A percentile compares a stretch with the other conserved stretches of the same genome.
Conservation (phyloP, 116 monocot species). For the Dioscorea cayenensis region DNA sequence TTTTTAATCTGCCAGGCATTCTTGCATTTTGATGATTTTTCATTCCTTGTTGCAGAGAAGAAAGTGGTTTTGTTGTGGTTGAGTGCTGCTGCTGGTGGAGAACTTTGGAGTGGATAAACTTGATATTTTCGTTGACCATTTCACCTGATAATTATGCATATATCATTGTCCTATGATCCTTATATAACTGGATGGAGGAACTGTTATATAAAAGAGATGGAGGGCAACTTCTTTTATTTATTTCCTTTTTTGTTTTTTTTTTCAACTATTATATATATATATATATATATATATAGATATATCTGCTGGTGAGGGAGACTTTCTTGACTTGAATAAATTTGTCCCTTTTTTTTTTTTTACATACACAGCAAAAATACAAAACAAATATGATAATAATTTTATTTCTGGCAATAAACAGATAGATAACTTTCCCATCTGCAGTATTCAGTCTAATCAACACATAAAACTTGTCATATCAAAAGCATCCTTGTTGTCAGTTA, state of each 20-base stretch:
- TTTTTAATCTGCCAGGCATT: background rate
- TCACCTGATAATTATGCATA: background rate
- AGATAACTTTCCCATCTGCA: too few species aligned
- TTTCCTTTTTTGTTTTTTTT: too few species aligned
- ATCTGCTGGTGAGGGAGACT: background rate
- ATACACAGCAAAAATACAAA: too few species aligned
- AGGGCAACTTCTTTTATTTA: too few species aligned
- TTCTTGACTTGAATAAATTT: background rate
- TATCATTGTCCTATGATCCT: background rate
- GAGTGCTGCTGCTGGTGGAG: slow-evolving; percentile 9
- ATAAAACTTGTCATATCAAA: too few species aligned
- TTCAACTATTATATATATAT: background rate
- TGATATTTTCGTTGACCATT: background rate
- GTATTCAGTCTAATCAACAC: too few species aligned
- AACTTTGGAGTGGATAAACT: background rate
- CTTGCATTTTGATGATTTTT: background rate
- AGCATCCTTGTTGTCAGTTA: too few species aligned
- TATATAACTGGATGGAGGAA: background rate
- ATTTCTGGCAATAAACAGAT: too few species aligned
- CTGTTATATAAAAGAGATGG: background rate
- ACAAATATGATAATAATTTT: too few species aligned
- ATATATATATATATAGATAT: background rate
- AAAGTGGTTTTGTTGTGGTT: slow-evolving; percentile 38
- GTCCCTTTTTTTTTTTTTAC: background rate
- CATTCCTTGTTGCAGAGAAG: slow-evolving; percentile 14